Base-by-base conservation (phyloP, 2,329 filamentous ascomycete species). In the Colletotrichum sp. region DNA sequence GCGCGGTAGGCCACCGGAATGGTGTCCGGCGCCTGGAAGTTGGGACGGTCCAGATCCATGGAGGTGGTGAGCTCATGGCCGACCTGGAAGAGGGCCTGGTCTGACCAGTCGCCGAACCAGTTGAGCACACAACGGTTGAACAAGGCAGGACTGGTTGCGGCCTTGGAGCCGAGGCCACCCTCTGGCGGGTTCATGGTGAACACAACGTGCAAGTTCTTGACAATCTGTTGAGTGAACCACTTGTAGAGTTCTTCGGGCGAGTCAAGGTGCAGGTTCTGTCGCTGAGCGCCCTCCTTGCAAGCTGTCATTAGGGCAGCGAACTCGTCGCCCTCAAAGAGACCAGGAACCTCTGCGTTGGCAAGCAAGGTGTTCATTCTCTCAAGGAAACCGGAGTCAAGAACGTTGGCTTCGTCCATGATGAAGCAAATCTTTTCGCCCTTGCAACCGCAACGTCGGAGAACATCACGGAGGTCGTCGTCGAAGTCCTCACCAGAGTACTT, bases 51-150 rank as follows among this genome's bases (percentile, higher is more conserved):
- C 70, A 99, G 90, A 83, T 99, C 97, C 74, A 99, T 93, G n/a
- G 95, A 96, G 78, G 98, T 94, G 1, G 97, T 99, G 73, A 99
- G 92, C 85, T 99, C 97, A 77, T 95, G 96, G 28, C 95, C 96
- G 77, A 99, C 97, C 85, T 99, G 97, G 92, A 97, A 99, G 24
- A 99, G 90, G 48, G 97, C 97, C 86, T 99, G 97, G 84, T 99
- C 97, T 68, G 97, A 99, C 97, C 97, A 99, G 86, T 99, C 97
- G 78, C 97, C 97, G 83, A 99, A 98, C 97, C 97, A 99, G 86
- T 99, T 99, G 80, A 99, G 93, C 64, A 99, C 97, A 83, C 97
- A 99, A 90, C 97, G 94, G 88, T 99, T 99, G 93, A 99, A 99
- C 81, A 99, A 87, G 55, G 97, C 97, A 75, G 97, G 97, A 90